These are phyloP conservation scores for Thelonectria blattea DNA, from an alignment of 2,329 filamentous ascomycete genomes.

Conservation along the genomic window DNA sequence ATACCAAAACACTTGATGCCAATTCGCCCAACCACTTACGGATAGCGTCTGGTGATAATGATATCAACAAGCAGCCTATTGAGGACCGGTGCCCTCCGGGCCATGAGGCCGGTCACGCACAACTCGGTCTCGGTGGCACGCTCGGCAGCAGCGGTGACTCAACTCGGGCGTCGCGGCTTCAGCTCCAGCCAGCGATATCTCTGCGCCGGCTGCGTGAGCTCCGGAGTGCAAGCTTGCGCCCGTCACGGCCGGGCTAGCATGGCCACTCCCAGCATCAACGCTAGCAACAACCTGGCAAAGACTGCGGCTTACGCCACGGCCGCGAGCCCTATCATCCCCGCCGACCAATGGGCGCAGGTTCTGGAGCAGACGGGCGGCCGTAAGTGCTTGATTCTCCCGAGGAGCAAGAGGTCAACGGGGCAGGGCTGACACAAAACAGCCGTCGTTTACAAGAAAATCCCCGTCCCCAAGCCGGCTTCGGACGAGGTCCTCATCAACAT, in stretches of 20 bases:
- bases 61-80: slow-evolving; percentile 27
- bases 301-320: slow-evolving; percentile 31
- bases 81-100: slow-evolving; percentile 24
- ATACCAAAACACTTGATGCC: background rate
- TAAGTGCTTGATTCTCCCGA: slow-evolving; percentile 36
- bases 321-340: slow-evolving; percentile 61
- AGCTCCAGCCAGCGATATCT: slow-evolving; percentile 24
- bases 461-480: slow-evolving; percentile 76
- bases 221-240: slow-evolving; percentile 22
- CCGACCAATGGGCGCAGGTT: slow-evolving; percentile 87
- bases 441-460: slow-evolving; percentile 75
- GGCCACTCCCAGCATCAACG: slow-evolving; percentile 13
- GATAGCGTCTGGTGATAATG: slow-evolving; percentile 14
- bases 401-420: fast-evolving
- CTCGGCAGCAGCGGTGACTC: slow-evolving; percentile 10
- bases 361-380: slow-evolving; percentile 76
- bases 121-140: slow-evolving; percentile 23
- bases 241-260: slow-evolving; percentile 27
- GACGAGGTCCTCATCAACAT: slow-evolving; percentile 89
- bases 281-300: slow-evolving; percentile 21
- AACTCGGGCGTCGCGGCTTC: slow-evolving; percentile 21
- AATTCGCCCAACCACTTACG: background rate
- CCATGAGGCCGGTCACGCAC: slow-evolving; percentile 18
- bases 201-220: slow-evolving; percentile 24
- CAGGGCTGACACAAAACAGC: slow-evolving; percentile 47